These are phyloP conservation scores for Colletotrichum coccodes DNA, from an alignment of 2,329 filamentous ascomycete species.

Conservation along the genomic window DNA sequence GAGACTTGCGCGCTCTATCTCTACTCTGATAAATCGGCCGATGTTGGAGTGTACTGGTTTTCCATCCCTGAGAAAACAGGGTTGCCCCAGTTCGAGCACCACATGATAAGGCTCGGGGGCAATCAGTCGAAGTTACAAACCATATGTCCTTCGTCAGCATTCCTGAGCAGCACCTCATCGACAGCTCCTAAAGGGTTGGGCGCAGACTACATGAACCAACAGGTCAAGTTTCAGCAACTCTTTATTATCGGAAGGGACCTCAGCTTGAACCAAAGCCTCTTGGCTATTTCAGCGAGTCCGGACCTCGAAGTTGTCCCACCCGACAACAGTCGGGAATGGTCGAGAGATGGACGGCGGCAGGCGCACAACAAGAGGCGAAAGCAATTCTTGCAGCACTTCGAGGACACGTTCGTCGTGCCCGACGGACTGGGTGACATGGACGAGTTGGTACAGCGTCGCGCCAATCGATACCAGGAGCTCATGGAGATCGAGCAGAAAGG, in stretches of 20 bases:
- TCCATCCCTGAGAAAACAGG: conserved; percentile 33
- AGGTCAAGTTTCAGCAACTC: conserved; percentile 29
- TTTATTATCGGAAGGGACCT: conserved; percentile 29
- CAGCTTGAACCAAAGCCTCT: conserved; percentile 17
- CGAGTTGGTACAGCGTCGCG: conserved; percentile 26
- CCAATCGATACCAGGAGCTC: conserved; percentile 14
- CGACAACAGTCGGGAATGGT: conserved; percentile 22
- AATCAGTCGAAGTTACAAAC: conserved; percentile 15
- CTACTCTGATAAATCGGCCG: conserved; percentile 43
- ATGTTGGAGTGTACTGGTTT: conserved; percentile 50
- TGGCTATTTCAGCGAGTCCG: conserved; percentile 13
- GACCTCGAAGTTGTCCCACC: conserved; percentile 20
- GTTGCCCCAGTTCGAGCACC: conserved; percentile 50
- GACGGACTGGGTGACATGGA: conserved; percentile 32
- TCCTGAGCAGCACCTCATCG: background rate
- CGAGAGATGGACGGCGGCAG: background rate
- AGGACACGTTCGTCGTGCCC: conserved; percentile 31
- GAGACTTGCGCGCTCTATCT: conserved; percentile 44
- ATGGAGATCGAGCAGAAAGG: background rate
- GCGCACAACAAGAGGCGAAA: conserved; percentile 24
- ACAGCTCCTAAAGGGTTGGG: conserved; percentile 7
- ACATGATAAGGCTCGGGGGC: conserved; percentile 36
- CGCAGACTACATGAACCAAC: background rate
- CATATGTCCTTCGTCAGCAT: conserved; percentile 22
- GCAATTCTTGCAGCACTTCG: conserved; percentile 26